Conservation (phyloP, 108 stramenopile genomes). For the Epithemia pelagica region DNA sequence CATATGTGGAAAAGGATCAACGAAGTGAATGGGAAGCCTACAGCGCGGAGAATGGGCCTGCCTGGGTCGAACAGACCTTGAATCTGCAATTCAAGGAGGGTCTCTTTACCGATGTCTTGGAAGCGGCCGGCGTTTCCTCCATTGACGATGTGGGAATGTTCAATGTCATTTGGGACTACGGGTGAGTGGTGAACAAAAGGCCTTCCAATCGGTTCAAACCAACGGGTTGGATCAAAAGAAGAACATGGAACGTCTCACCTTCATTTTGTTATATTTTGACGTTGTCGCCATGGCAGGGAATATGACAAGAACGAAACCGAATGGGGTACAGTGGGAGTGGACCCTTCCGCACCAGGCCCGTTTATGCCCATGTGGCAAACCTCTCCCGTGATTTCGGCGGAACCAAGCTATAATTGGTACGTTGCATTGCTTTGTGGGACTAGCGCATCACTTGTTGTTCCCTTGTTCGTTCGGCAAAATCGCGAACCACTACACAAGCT, state of each 20-base stretch:
- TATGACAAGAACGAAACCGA: neutral
- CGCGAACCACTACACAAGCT: too few relatives aligned
- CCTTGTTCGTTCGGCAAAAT: too few relatives aligned
- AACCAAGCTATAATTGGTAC: constrained; percentile 5
- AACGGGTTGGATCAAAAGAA: too few relatives aligned
- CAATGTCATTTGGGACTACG: neutral
- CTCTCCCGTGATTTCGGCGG: constrained; percentile 27
- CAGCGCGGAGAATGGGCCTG: neutral
- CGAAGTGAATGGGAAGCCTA: constrained; percentile 2
- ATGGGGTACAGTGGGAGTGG: neutral
- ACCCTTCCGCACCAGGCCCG: constrained; percentile 15
- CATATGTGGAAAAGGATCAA: constrained; percentile 1
- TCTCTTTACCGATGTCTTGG: neutral
- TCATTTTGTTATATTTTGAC: too few relatives aligned
- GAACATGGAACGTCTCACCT: too few relatives aligned
- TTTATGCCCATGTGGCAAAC: constrained; percentile 19
- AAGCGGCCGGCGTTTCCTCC: neutral
- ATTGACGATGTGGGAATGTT: neutral
- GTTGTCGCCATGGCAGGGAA: neutral
- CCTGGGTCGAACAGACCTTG: neutral
- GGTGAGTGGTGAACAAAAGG: neutral
- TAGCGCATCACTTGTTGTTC: too few relatives aligned
- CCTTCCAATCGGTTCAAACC: too few relatives aligned
- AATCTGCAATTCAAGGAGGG: neutral
- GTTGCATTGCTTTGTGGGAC: too few relatives aligned